Conservation (phyloP, 148 eudicot species). For the Spergularia marina region DNA sequence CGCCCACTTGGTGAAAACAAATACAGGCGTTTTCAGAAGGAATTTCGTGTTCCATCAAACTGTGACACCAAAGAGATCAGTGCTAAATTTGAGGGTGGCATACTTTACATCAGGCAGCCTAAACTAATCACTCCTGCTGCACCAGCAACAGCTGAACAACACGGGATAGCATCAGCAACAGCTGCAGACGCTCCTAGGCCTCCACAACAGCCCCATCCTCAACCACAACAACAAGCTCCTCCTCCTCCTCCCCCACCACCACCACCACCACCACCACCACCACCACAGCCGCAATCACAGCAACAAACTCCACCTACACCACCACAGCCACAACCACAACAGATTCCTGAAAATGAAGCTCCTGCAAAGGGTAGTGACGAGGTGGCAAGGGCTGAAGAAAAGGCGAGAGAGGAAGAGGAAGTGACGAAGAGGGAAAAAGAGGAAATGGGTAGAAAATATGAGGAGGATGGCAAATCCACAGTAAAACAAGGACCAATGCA, state of each 20-base stretch:
- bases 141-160: conserved; percentile 5
- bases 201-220: neutral
- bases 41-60: conserved; percentile 37
- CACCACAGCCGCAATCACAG: neutral
- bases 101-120: conserved; percentile 48
- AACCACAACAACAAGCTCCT: conserved; percentile 1
- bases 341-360: neutral
- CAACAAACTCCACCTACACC: conserved; percentile 1
- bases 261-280: conserved; percentile 14
- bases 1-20: conserved; percentile 42
- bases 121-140: conserved; percentile 42
- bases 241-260: neutral
- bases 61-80: conserved; percentile 48
- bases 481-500: neutral
- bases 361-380: neutral
- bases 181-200: conserved; percentile 3
- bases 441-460: neutral
- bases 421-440: neutral
- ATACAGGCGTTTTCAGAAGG: conserved; percentile 53
- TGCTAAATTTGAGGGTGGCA: conserved; percentile 52
- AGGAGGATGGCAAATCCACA: neutral
- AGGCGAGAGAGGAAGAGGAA: conserved; percentile 2
- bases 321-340: conserved; percentile 3
- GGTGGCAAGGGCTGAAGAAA: neutral
- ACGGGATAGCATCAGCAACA: conserved; percentile 6